Conservation (phyloP, 371 early-diverging fungal species). For the Apophysomyces ossiformis region DNA sequence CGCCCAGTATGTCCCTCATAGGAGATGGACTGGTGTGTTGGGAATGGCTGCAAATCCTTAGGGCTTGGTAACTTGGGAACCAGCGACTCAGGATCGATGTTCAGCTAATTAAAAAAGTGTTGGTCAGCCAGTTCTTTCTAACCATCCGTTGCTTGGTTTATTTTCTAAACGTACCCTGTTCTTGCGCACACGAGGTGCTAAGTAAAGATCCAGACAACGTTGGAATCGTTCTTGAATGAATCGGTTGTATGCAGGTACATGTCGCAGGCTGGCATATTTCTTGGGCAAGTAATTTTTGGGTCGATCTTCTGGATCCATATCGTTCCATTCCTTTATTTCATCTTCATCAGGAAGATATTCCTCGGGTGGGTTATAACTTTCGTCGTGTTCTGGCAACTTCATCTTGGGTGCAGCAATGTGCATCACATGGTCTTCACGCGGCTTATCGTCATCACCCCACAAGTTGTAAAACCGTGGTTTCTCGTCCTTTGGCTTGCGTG, state of each 20-base stretch:
- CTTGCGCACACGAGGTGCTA: conserved; percentile 91
- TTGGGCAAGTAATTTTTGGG: conserved; percentile 84
- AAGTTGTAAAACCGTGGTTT: conserved; percentile 83
- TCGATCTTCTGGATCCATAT: conserved; percentile 79
- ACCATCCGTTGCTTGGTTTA: neutral
- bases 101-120: conserved; percentile 48
- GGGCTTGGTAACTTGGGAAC: conserved; percentile 96
- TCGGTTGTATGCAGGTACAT: conserved; percentile 85
- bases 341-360: conserved; percentile 90
- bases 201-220: conserved; percentile 94
- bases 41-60: conserved; percentile 95
- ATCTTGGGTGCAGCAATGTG: conserved; percentile 94
- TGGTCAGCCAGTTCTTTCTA: neutral
- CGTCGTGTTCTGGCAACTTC: conserved; percentile 87
- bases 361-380: conserved; percentile 97
- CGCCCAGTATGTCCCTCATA: conserved; percentile 84
- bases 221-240: conserved; percentile 95
- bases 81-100: conserved; percentile 91
- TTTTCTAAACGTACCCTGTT: conserved; percentile 60
- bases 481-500: conserved; percentile 64
- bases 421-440: conserved; percentile 68
- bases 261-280: conserved; percentile 79
- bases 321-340: conserved; percentile 81
- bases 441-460: conserved; percentile 77
- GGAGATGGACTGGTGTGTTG: conserved; percentile 76